These are phyloP conservation scores for Tympanopsis confertula DNA, from an alignment of 2,329 filamentous ascomycete genomes.

Conservation along the genomic window DNA sequence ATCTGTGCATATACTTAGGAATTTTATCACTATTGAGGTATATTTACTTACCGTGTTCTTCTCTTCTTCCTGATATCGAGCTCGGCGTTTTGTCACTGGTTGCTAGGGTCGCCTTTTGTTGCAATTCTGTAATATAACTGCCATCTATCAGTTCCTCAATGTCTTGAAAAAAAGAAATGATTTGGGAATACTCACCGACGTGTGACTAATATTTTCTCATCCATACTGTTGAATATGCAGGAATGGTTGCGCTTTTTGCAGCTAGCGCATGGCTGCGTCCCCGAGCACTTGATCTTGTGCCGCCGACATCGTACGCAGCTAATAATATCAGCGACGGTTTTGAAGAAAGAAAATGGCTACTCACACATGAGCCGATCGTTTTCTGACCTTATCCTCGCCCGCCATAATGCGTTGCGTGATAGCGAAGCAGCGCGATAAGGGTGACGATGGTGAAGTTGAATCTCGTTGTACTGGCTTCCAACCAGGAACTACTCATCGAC, in stretches of 20 bases:
- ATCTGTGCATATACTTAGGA: too few species aligned
- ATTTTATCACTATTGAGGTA: too few species aligned
- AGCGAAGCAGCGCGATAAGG: too few species aligned
- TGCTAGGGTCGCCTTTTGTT: slow-evolving; percentile 5
- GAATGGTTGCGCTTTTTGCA: slow-evolving; percentile 27
- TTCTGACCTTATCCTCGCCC: slow-evolving; percentile 6
- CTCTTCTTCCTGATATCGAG: too few species aligned
- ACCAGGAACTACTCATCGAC: too few species aligned
- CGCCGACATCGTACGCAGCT: slow-evolving; percentile 30
- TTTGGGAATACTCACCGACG: slow-evolving; percentile 20
- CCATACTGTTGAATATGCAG: slow-evolving; percentile 30
- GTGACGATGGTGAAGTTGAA: too few species aligned
- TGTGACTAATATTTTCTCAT: slow-evolving; percentile 35
- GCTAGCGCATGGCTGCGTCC: slow-evolving; percentile 26
- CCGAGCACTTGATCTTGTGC: slow-evolving; percentile 32
- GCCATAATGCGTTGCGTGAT: too few species aligned
- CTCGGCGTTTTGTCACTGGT: too few species aligned
- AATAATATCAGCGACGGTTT: neutral
- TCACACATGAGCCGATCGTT: slow-evolving; percentile 9
- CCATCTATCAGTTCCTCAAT: slow-evolving; percentile 3
- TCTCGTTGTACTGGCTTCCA: too few species aligned
- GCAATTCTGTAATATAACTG: slow-evolving; percentile 10
- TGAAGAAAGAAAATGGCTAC: slow-evolving; percentile 1
- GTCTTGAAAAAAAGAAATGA: slow-evolving; percentile 2
- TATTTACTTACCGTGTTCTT: too few species aligned